phyloP scores from a whole-genome alignment of 805 yeast genomes.

The Starmerella sp. region DNA sequence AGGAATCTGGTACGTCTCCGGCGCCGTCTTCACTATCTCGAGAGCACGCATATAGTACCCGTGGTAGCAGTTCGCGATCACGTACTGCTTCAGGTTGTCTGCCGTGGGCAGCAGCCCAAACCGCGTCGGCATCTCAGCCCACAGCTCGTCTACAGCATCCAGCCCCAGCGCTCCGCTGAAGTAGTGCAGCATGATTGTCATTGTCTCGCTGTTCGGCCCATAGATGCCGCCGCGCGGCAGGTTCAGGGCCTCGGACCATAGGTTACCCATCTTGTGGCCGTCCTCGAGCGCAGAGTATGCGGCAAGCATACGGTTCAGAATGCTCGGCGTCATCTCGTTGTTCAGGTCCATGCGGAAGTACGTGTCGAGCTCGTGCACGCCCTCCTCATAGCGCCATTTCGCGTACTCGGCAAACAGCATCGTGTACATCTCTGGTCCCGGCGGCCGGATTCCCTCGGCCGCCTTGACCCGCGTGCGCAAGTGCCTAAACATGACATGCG shows the following conservation, averaged over 20 bases:
- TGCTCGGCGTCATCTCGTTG: slow-evolving; percentile 42
- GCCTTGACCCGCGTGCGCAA: slow-evolving; percentile 43
- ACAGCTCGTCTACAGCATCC: slow-evolving; percentile 47
- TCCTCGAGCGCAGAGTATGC: slow-evolving; percentile 53
- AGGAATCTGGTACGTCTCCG: slow-evolving; percentile 27
- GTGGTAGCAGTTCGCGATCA: slow-evolving; percentile 60
- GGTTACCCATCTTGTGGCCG: slow-evolving; percentile 42
- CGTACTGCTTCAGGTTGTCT: slow-evolving; percentile 45
- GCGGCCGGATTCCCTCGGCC: slow-evolving; percentile 39
- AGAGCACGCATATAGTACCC: slow-evolving; percentile 50
- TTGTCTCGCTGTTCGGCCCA: slow-evolving; percentile 48
- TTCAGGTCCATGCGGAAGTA: slow-evolving; percentile 51
- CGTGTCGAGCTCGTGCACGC: slow-evolving; percentile 53
- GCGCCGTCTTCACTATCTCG: slow-evolving; percentile 36
- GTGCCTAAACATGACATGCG: slow-evolving; percentile 50
- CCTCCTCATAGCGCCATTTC: slow-evolving; percentile 46
- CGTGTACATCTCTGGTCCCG: slow-evolving; percentile 45
- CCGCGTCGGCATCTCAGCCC: slow-evolving; percentile 44
- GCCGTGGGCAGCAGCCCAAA: slow-evolving; percentile 44
- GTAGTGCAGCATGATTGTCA: slow-evolving; percentile 55
- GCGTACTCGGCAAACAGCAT: slow-evolving; percentile 55
- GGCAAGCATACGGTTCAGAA: slow-evolving; percentile 52
- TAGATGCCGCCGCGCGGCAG: slow-evolving; percentile 37
- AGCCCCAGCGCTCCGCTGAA: slow-evolving; percentile 42
- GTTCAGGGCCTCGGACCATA: slow-evolving; percentile 48